A percentile compares a stretch with the other conserved stretches of the same genome.
Conservation (phyloP, 2,329 filamentous ascomycete genomes). For the Calonectria multiphialidica region DNA sequence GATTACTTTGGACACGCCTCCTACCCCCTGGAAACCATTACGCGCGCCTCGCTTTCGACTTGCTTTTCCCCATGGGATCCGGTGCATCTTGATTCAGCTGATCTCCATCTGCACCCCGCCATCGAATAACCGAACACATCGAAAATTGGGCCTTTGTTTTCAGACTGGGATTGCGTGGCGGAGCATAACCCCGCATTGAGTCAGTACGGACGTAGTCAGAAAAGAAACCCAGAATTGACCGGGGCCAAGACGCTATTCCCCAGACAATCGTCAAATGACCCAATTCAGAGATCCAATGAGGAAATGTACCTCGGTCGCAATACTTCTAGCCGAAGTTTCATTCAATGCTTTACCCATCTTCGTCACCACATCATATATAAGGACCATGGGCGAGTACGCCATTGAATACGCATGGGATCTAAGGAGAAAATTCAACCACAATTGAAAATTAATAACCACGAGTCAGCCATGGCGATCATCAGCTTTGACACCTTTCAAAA, state of each 20-base stretch:
- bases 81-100: neutral
- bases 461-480: neutral
- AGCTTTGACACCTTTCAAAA: constrained; percentile 55
- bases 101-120: neutral
- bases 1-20: neutral
- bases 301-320: neutral
- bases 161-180: neutral
- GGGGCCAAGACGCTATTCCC: neutral
- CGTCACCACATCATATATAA: neutral
- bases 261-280: neutral
- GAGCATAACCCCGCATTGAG: neutral
- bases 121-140: neutral
- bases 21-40: neutral
- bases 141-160: too few species aligned
- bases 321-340: neutral
- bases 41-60: neutral
- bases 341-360: neutral
- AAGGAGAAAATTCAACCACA: neutral
- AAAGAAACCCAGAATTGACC: neutral
- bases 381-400: too few species aligned
- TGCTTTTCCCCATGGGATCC: neutral
- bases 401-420: neutral
- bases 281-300: neutral
- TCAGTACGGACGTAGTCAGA: neutral
- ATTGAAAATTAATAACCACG: neutral